These are phyloP conservation scores for Malus sieversii DNA, from an alignment of 306 rosid genomes.

Conservation along the genomic window DNA sequence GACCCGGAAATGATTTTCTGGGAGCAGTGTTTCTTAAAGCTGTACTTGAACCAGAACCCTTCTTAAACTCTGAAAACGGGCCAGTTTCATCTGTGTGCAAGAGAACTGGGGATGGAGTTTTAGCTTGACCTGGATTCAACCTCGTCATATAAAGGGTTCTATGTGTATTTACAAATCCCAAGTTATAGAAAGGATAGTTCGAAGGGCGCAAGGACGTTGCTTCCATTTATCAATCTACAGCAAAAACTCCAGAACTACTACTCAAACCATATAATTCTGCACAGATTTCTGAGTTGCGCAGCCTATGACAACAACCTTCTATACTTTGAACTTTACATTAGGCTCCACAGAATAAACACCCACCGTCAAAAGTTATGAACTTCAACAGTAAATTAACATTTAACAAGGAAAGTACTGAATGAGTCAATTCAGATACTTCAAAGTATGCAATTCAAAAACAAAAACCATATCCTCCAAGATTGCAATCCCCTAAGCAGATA, in stretches of 20 bases:
- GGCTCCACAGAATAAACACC: background rate
- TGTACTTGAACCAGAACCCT: slow-evolving; percentile 25
- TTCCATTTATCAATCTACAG: slow-evolving; percentile 33
- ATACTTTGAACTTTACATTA: background rate
- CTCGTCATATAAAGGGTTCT: slow-evolving; percentile 31
- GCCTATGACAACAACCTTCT: background rate
- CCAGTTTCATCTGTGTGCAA: slow-evolving; percentile 45
- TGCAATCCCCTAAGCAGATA: too few relatives aligned
- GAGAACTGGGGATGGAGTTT: slow-evolving; percentile 42
- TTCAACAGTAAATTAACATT: too few relatives aligned
- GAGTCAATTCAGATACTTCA: background rate
- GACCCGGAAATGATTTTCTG: slow-evolving; percentile 26
- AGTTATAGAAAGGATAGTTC: slow-evolving; percentile 33
- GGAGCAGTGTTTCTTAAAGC: slow-evolving; percentile 30
- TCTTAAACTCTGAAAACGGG: slow-evolving; percentile 29
- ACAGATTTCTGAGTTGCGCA: background rate
- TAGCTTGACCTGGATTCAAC: slow-evolving; percentile 41
- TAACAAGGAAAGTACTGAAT: too few relatives aligned
- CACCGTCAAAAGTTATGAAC: background rate
- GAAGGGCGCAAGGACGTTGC: slow-evolving; percentile 32
- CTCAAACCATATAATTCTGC: background rate
- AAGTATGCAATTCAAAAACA: background rate
- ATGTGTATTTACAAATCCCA: slow-evolving; percentile 27
- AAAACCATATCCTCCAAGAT: too few relatives aligned
- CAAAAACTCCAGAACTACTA: background rate